These are phyloP conservation scores for Monilinia polystroma DNA, from an alignment of 2,329 filamentous ascomycete species.

Conservation along the genomic window DNA sequence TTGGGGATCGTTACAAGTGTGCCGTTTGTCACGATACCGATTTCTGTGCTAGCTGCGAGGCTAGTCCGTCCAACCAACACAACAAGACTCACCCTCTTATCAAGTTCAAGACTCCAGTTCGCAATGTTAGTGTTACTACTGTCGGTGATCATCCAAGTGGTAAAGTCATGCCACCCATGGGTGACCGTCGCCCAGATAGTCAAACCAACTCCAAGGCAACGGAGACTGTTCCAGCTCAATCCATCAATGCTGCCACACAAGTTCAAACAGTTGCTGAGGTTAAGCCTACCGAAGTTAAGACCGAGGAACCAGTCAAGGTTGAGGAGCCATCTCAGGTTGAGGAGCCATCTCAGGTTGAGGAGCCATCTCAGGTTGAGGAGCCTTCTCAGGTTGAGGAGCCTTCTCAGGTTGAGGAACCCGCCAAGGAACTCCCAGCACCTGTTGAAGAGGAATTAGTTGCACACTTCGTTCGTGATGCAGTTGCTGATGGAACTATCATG, in stretches of 20 bases:
- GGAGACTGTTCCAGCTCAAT: constrained; percentile 49
- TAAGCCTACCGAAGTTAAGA: constrained; percentile 57
- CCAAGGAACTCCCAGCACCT: constrained; percentile 38
- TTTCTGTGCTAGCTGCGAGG: constrained; percentile 93
- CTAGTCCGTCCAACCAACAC: constrained; percentile 77
- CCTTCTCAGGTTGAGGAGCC: constrained; percentile 32
- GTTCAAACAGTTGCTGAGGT: constrained; percentile 74
- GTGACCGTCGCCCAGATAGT: constrained; percentile 53
- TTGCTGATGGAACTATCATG: constrained; percentile 75
- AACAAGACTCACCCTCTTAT: constrained; percentile 96
- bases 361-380: constrained; percentile 27
- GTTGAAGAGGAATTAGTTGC: constrained; percentile 52
- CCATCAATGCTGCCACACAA: constrained; percentile 54
- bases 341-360: constrained; percentile 26
- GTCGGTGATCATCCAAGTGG: constrained; percentile 73
- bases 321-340: constrained; percentile 26
- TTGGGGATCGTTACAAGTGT: constrained; percentile 92
- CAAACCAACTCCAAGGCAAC: constrained; percentile 50
- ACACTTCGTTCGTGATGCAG: constrained; percentile 73
- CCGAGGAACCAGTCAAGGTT: constrained; percentile 30
- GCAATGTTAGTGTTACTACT: constrained; percentile 83
- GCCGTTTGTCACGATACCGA: constrained; percentile 92
- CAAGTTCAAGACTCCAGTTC: constrained; percentile 93
- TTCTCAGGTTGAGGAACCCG: background rate
- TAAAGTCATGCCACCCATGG: constrained; percentile 65